Evolutionary conservation across 805 yeast species (phyloP).

Genomic region (Yarrowia alimentaria): DNA sequence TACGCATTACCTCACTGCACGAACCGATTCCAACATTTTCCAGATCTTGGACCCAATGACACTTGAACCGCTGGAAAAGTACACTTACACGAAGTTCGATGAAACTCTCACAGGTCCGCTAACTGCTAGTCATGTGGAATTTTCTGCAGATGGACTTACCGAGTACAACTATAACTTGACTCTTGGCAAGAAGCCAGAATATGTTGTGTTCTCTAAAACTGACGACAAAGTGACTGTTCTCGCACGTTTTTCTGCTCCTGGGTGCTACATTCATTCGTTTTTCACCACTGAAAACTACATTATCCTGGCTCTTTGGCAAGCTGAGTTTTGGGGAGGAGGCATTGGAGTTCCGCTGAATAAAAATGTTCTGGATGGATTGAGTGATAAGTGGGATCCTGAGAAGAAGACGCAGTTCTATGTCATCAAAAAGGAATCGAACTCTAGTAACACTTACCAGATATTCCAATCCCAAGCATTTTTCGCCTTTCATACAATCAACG

Average conservation of each 20-base stretch:
- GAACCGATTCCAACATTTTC: slow-evolving; percentile 10
- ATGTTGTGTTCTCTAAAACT: slow-evolving; percentile 5
- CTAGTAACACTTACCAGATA: not conserved
- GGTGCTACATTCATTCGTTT: slow-evolving; percentile 7
- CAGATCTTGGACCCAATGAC: slow-evolving; percentile 10
- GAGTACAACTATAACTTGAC: slow-evolving; percentile 15
- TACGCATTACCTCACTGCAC: not conserved
- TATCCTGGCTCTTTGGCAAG: slow-evolving; percentile 19
- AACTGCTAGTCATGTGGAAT: slow-evolving; percentile 16
- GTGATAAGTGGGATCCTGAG: not conserved
- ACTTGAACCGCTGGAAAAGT: slow-evolving; percentile 7
- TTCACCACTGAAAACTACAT: slow-evolving; percentile 4
- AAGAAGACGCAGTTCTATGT: slow-evolving; percentile 10
- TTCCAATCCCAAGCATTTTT: slow-evolving; percentile 5
- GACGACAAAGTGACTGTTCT: not conserved
- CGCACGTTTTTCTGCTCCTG: slow-evolving; percentile 1
- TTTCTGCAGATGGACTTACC: slow-evolving; percentile 4
- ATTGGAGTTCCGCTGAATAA: not conserved
- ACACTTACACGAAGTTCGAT: slow-evolving; percentile 3
- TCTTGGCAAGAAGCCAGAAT: slow-evolving; percentile 8
- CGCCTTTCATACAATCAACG: slow-evolving; percentile 20
- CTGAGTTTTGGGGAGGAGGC: slow-evolving; percentile 22
- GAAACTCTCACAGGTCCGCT: not conserved
- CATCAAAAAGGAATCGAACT: not conserved
- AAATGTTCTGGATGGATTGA: not conserved